Evolutionary conservation across 352 stramenopile genomes (phyloP).

Genomic region (Phytophthora hybrid): DNA sequence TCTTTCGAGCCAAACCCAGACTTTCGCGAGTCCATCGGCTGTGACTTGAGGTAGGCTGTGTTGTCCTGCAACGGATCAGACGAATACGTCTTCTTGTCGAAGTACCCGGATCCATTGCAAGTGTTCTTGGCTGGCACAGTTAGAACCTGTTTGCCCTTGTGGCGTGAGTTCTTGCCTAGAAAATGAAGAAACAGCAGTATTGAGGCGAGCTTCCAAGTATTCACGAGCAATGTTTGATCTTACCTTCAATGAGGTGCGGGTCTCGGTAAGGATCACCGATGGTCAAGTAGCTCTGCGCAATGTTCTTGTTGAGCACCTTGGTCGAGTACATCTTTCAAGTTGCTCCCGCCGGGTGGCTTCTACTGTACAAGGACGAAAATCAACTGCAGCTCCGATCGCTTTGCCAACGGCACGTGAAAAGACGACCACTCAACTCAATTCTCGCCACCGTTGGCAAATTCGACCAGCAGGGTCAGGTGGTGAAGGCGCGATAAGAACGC

Average conservation of each 20-base stretch:
- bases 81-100: slow-evolving; percentile 87
- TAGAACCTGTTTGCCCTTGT: slow-evolving; percentile 84
- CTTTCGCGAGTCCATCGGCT: slow-evolving; percentile 89
- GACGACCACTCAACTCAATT: slow-evolving; percentile 1
- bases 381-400: slow-evolving; percentile 13
- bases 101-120: slow-evolving; percentile 87
- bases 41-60: slow-evolving; percentile 88
- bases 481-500: slow-evolving; percentile 31
- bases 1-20: slow-evolving; percentile 92
- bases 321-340: slow-evolving; percentile 70
- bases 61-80: slow-evolving; percentile 90
- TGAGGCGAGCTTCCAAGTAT: not conserved
- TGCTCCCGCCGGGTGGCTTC: slow-evolving; percentile 4
- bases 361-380: slow-evolving; percentile 13
- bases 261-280: slow-evolving; percentile 83
- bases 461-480: slow-evolving; percentile 13
- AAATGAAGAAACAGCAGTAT: not conserved
- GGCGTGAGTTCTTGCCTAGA: slow-evolving; percentile 66
- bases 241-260: slow-evolving; percentile 73
- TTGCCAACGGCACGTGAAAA: slow-evolving; percentile 14
- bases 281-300: slow-evolving; percentile 80
- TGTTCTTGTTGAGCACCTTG: slow-evolving; percentile 87
- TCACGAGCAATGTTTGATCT: not conserved
- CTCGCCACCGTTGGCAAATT: not conserved
- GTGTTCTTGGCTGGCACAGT: slow-evolving; percentile 78